These are phyloP conservation scores for Mycena latifolia DNA, from an alignment of 768 basidiomycete genomes.

Conservation along the genomic window DNA sequence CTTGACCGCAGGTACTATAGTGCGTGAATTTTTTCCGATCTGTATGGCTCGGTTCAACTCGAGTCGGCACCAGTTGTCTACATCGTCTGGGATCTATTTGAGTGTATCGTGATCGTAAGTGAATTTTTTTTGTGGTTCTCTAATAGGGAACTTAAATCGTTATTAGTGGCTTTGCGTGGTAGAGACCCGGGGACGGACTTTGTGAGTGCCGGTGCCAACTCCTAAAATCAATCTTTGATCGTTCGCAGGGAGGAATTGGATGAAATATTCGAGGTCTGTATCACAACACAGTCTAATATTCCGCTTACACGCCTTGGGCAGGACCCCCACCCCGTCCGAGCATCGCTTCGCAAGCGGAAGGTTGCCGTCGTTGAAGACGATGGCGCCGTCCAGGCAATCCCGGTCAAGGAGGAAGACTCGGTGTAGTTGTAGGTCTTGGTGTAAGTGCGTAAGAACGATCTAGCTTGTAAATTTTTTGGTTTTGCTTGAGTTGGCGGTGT, in stretches of 20 bases:
- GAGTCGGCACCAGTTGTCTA: slow-evolving; percentile 44
- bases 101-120: slow-evolving; percentile 51
- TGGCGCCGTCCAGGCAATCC: slow-evolving; percentile 32
- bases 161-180: slow-evolving; percentile 56
- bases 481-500: too few relatives aligned
- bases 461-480: too few relatives aligned
- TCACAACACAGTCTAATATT: too few relatives aligned
- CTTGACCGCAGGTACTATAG: neutral
- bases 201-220: slow-evolving; percentile 44
- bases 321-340: slow-evolving; percentile 51
- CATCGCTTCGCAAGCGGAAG: slow-evolving; percentile 54
- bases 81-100: slow-evolving; percentile 54
- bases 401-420: slow-evolving; percentile 25
- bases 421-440: too few relatives aligned
- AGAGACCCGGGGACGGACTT: slow-evolving; percentile 56
- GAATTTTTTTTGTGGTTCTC: too few relatives aligned
- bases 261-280: slow-evolving; percentile 57
- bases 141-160: too few relatives aligned
- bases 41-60: neutral
- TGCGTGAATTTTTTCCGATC: neutral
- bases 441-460: too few relatives aligned
- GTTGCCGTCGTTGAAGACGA: slow-evolving; percentile 53
- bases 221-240: neutral
- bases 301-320: slow-evolving; percentile 24
- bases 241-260: slow-evolving; percentile 53